phyloP scores from a whole-genome alignment of 208 protist genomes.

The Acanthamoeba castellanii region DNA sequence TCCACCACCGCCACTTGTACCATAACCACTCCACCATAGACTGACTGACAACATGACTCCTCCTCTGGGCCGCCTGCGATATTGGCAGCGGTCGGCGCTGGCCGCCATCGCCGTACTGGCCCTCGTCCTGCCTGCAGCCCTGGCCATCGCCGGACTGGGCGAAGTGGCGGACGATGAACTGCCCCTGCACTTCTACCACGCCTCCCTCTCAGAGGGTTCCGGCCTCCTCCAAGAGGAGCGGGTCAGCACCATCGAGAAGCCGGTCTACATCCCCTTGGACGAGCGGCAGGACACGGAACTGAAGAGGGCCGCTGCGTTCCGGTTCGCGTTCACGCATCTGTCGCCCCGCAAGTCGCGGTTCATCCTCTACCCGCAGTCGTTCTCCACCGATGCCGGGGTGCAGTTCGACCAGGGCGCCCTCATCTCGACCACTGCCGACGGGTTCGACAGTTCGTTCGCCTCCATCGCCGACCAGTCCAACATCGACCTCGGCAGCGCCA shows the following conservation, averaged over 20 bases:
- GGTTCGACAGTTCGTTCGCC: slow-evolving; percentile 37
- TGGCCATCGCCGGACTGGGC: neutral
- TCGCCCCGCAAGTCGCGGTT: slow-evolving; percentile 61
- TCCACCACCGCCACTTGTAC: too few relatives aligned
- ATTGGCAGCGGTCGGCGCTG: too few relatives aligned
- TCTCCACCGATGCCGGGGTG: neutral
- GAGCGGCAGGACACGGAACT: slow-evolving; percentile 9
- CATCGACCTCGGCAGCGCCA: slow-evolving; percentile 72
- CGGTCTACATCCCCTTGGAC: slow-evolving; percentile 59
- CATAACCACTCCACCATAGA: too few relatives aligned
- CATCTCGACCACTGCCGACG: slow-evolving; percentile 35
- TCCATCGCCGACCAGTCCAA: slow-evolving; percentile 1
- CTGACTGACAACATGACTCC: too few relatives aligned
- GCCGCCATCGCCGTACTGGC: too few relatives aligned
- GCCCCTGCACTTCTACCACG: neutral
- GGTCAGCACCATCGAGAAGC: neutral
- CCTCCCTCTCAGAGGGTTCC: neutral
- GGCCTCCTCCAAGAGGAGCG: neutral
- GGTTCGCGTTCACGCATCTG: slow-evolving; percentile 74
- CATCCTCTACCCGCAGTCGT: slow-evolving; percentile 75
- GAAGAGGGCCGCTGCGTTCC: slow-evolving; percentile 70
- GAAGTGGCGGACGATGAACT: neutral
- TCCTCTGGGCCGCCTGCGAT: too few relatives aligned
- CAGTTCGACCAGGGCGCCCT: slow-evolving; percentile 62
- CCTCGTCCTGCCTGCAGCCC: neutral